A percentile compares a stretch with the other conserved stretches of the same genome.
Conservation (phyloP, 140 eudicot genomes). For the Senecio squalidus region DNA sequence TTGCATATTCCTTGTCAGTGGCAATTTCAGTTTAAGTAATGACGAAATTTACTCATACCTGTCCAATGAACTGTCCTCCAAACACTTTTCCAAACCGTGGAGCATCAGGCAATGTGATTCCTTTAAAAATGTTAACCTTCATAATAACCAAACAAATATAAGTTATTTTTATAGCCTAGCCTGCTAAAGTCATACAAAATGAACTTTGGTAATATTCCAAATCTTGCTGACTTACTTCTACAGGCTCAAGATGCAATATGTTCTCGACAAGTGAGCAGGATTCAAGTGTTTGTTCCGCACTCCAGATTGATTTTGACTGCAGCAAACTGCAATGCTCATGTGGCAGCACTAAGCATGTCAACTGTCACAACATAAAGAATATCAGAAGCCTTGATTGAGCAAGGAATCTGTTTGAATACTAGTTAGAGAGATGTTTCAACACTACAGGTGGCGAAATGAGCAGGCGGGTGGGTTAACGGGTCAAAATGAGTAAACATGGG, state of each 20-base stretch:
- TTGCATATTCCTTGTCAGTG: no score
- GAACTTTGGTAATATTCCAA: neutral
- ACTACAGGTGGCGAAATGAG: no score
- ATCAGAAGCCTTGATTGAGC: constrained; percentile 8
- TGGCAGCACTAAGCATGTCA: constrained; percentile 76
- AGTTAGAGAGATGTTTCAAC: constrained; percentile 5
- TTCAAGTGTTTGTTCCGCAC: constrained; percentile 60
- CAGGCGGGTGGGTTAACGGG: neutral
- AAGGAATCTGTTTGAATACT: neutral
- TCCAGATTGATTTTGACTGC: constrained; percentile 73
- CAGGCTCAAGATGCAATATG: constrained; percentile 77
- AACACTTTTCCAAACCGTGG: constrained; percentile 78
- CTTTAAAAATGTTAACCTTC: constrained; percentile 78
- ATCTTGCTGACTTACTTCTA: constrained; percentile 54
- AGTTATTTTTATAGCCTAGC: neutral
- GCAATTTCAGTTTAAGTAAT: no score
- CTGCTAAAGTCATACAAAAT: neutral
- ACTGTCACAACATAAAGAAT: constrained; percentile 39
- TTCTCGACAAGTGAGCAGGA: constrained; percentile 62
- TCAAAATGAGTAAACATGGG: no score
- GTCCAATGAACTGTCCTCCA: constrained; percentile 98
- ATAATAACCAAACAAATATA: constrained; percentile 5
- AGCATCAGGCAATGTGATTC: constrained; percentile 89
- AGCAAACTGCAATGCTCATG: constrained; percentile 53
- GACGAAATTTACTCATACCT: no score